These are phyloP conservation scores for Kwoniella pini DNA, from an alignment of 768 basidiomycete genomes.

Conservation along the genomic window DNA sequence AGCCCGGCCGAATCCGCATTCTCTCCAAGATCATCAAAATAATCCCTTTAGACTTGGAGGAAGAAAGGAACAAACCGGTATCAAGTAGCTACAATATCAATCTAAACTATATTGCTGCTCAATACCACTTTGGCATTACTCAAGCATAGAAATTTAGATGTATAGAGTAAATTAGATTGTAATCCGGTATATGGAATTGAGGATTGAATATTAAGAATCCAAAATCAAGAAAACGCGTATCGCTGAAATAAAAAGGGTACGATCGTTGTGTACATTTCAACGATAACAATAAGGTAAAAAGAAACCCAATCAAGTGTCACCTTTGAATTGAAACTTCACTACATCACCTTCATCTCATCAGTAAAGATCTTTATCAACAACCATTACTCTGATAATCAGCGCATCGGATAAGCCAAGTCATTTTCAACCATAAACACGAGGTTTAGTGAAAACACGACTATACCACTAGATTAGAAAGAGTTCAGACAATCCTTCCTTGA, in stretches of 20 bases:
- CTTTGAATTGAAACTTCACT: conserved; percentile 1
- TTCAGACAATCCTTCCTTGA: conserved; percentile 1
- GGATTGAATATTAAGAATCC: too few species aligned
- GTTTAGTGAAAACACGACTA: neutral
- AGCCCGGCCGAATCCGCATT: conserved; percentile 11
- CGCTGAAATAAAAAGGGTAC: too few species aligned
- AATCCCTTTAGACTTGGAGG: conserved; percentile 3
- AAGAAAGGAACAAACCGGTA: conserved; percentile 5
- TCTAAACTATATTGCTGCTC: too few species aligned
- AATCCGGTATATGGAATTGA: too few species aligned
- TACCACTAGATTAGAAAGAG: neutral
- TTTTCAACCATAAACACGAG: conserved; percentile 3
- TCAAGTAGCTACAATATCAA: too few species aligned
- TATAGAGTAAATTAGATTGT: too few species aligned
- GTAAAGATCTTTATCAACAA: neutral
- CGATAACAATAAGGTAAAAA: too few species aligned
- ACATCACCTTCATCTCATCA: neutral
- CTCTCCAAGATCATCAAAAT: neutral
- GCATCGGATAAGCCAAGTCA: conserved; percentile 1
- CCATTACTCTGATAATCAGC: neutral
- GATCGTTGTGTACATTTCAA: too few species aligned
- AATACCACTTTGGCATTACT: too few species aligned
- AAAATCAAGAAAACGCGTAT: too few species aligned
- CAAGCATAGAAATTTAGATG: too few species aligned
- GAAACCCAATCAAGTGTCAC: too few species aligned